Evolutionary conservation across 257 asterid species (phyloP), one percentile per base, ranked within the genome.

Genomic region (Asclepias syriaca): DNA sequence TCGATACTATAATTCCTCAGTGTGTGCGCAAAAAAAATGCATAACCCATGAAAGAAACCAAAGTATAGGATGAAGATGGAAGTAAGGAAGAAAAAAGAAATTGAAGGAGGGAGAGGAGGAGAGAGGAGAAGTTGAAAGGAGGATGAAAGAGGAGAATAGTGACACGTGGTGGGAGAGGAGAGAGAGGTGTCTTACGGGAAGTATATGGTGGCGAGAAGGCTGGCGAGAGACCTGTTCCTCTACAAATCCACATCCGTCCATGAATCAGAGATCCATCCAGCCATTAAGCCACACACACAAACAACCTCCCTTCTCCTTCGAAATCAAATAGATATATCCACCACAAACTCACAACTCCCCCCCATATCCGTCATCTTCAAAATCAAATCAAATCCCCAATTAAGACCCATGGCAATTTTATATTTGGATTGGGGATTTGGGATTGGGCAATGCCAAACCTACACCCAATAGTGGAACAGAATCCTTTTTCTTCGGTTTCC

Each of bases 131-230:
- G 10, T 8, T 43, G 48, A 18, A 15, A 61, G 50, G 74, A 63
- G 5, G 39, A 34, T 61, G 55, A 69, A 63, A 34, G 6, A 34
- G 61, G 55, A 69, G 60, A 79, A 75, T 51, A 37, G 27, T 65
- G 59, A 74, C 73, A 70, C 73, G 76, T 69, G 79, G 76, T 74
- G 75, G 70, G 56, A 46, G 43, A 74, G 27, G 74, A 22, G 73
- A 61, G 59, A 37, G 65, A 10, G 53, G 72, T 61, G 64, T 60
- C 50, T 66, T 24, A n/a, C 32, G 68, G 4, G 67, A 43, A 29
- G 71, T 49, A 8, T 60, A 32, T 14, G 66, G 45, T n/a, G 76
- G n/a, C n/a, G n/a, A n/a, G n/a, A 59, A 68, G 77, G 43, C 63
- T 68, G 69, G 78, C 78, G 81, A 60, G 70, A 78, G 76, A 61